Base-by-base conservation (phyloP, 139 green algal species). In the Pseudopediastrum boryanum region DNA sequence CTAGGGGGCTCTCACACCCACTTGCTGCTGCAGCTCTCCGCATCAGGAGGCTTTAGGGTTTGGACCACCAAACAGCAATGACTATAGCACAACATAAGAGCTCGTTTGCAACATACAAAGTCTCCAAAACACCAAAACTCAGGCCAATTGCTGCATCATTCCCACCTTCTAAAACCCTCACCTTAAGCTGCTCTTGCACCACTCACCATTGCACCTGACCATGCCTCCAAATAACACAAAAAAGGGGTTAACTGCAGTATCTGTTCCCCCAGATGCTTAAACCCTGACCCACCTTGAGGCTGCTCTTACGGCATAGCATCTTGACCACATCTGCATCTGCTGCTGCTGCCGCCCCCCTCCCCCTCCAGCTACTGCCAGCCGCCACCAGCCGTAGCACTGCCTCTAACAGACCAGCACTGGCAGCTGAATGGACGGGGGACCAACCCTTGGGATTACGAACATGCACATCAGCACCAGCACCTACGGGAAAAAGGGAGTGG, bases 281-380 rank as follows among this genome's bases (percentile, higher is more conserved):
- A 6, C 16, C 35, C 63, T 8, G 33, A 74, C 2, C 27, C 7
- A 7, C 29, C 41, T 31, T 67, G 54, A 65, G 68, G 19, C 69
- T 71, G 56, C 70, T 33, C 71, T 71, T 63, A 5, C 70, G 68
- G 41, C 83, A 75, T 25, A 86, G 69, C 41, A 63, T 33, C n/a
- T 64, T 64, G 10, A 86, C 81, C 19, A 77, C 75, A 21, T 86
- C 81, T 2, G 71, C 71, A 43, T 78, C 71, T 41, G 71, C 27
- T 23, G 25, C 59, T 4, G n/a, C 41, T 7, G 7, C 1, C n/a
- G 52, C 36, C 2, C 43, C 23, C 12, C 71, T 9, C n/a, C 52
- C 52, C 6, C 54, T n/a, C 71, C 71, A 78, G n/a, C 31, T 19
- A 8, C 54, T 54, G 36, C 71, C 71, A 27, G 23, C 71, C 12